Evolutionary conservation across 176 grass and related monocot species (phyloP), one percentile per base, ranked within the genome.

Genomic region (Coix lacrymajobi): DNA sequence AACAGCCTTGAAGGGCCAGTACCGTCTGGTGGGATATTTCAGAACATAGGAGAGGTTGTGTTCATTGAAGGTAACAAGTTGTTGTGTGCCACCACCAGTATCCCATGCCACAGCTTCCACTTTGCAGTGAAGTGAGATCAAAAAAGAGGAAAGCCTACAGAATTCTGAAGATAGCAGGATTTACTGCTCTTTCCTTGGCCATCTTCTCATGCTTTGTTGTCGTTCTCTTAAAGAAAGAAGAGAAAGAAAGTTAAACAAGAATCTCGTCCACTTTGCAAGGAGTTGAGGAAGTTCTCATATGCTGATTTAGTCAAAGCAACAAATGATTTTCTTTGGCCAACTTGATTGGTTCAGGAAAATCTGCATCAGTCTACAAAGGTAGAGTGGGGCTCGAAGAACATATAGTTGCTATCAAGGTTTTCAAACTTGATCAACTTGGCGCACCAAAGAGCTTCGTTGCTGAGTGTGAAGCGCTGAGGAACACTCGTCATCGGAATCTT

Each of bases 291-390:
- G 19, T 33, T 92, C 24, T 75, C 82, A 25, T 83, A 92, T 66
- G 44, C 28, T 36, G 90, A 88, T 37, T 38, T 88, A 82, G 14
- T 36, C 8, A 80, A 37, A 67, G 85, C 76, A 84, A 91, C 89
- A 51, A 28, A 71, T 71, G 69, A 75, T 19, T 91, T 87, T 91
- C 89, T 3, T 80, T n/a, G 4, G 38, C 31, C 17, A 91, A 84
- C 65, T 75, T 91, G 37, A 31, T 87, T 62, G 84, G 88, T 31
- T 69, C 52, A 6, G 88, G 88, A 40, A 72, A 71, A 46, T 83
- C 41, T 87, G 89, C 86, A 8, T 82, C 56, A 24, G 90, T 92
- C 14, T 92, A 87, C 36, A 92, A 71, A 75, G 85, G 81, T 11
- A 64, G 3, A 33, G 16, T 84, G 45, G 8, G 58, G 63, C 19